A percentile compares a stretch with the other conserved stretches of the same genome.
phyloP scores from a whole-genome alignment of 345 rosid genomes.

The Turnera subulata region DNA sequence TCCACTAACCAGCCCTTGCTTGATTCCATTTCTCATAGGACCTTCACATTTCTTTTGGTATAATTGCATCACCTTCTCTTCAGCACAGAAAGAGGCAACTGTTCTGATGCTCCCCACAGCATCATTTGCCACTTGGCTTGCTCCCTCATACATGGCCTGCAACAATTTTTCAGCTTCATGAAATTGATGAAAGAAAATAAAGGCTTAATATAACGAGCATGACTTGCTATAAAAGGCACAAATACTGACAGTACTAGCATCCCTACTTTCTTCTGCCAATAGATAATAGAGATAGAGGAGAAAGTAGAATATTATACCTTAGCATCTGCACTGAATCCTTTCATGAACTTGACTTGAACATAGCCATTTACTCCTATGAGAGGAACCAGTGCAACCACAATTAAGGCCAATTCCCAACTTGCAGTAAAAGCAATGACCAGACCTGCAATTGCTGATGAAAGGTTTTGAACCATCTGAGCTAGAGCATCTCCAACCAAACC shows the following conservation, averaged over 20 bases:
- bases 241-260: background rate
- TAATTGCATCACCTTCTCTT: slow-evolving; percentile 72
- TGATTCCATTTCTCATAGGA: slow-evolving; percentile 61
- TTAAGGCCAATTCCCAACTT: slow-evolving; percentile 61
- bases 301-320: slow-evolving; percentile 39
- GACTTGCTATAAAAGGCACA: background rate
- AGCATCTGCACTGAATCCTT: slow-evolving; percentile 75
- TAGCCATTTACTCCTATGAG: slow-evolving; percentile 56
- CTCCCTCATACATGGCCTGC: slow-evolving; percentile 85
- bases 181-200: too few species aligned
- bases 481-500: slow-evolving; percentile 74
- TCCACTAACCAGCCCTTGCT: slow-evolving; percentile 74
- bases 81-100: slow-evolving; percentile 84
- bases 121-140: slow-evolving; percentile 88
- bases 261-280: background rate
- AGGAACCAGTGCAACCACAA: slow-evolving; percentile 60
- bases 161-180: slow-evolving; percentile 4
- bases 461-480: slow-evolving; percentile 54
- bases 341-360: slow-evolving; percentile 56
- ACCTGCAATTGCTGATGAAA: slow-evolving; percentile 54
- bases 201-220: background rate
- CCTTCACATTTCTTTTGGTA: slow-evolving; percentile 75
- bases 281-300: background rate
- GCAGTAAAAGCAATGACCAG: slow-evolving; percentile 74
- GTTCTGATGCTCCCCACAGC: slow-evolving; percentile 91